Evolutionary conservation across 257 asterid genomes (phyloP), one percentile per base, ranked within the genome.

Genomic region (Capsicum baccatum): DNA sequence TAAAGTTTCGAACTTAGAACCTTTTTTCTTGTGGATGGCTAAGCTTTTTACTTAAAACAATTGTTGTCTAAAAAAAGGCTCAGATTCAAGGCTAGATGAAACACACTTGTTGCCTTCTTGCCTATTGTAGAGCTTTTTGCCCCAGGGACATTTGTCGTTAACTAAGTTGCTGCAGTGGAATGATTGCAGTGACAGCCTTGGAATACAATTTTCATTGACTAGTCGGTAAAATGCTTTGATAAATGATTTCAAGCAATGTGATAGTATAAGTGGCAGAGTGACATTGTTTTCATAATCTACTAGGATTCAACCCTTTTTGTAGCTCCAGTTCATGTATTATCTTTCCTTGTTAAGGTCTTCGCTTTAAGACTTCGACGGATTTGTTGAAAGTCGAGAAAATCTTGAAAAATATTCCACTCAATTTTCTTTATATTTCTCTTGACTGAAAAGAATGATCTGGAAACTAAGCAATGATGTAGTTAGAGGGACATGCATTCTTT

Each of bases 341-440:
- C 19, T 50, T 21, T 16, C 57, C 62, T 52, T 55, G 81, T 19
- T 74, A 50, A 21, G 81, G 62, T 21, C 62, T 50, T 50, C 62
- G 21, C 47, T 60, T 74, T 50, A 19, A 50, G 81, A 44, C 1
- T 66, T 50, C 50, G 62, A 50, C n/a, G 37, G 37, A 15, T 70
- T 35, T 44, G 57, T 9, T 70, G 37, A 9, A 70, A 44, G 16
- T 44, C 17, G 2, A 70, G 57, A 44, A 44, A 70, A 70, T 70
- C 21, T 74, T 50, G 16, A 74, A 74, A 44, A 74, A 21, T 21
- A 50, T 74, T 52, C 81, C 52, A 74, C 62, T 50, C 63, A 52
- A 21, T 74, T 21, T 13, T 74, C 21, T 74, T 52, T 50, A 74
- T 50, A 19, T 3, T 74, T 74, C 62, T 50, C 81, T 21, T 50